A percentile compares a stretch with the other conserved stretches of the same genome.
Evolutionary conservation across 768 basidiomycete genomes (phyloP).

Genomic region (Leccinum incarnatum): DNA sequence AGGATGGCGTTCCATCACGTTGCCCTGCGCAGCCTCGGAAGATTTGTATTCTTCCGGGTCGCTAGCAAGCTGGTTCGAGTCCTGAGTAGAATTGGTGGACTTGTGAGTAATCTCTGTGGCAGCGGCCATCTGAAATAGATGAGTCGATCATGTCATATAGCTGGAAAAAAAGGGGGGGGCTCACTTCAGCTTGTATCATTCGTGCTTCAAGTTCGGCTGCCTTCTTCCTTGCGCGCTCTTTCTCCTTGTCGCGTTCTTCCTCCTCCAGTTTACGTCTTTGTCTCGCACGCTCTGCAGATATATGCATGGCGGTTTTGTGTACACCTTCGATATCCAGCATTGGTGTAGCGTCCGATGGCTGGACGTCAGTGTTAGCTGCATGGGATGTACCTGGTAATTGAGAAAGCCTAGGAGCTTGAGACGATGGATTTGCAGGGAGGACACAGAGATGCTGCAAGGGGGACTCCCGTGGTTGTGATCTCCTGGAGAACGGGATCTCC

Average conservation of each 20-base stretch:
- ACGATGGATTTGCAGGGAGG: conserved; percentile 15
- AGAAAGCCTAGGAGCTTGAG: conserved; percentile 22
- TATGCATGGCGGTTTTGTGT: conserved; percentile 79
- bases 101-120: conserved; percentile 47
- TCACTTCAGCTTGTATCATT: conserved; percentile 41
- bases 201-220: conserved; percentile 72
- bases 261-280: conserved; percentile 81
- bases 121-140: conserved; percentile 33
- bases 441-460: conserved; percentile 35
- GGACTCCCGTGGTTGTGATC: conserved; percentile 46
- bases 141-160: conserved; percentile 6
- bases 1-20: conserved; percentile 32
- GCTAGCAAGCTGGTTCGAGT: conserved; percentile 1
- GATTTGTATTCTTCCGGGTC: conserved; percentile 6
- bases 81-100: conserved; percentile 34
- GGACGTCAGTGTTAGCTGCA: conserved; percentile 37
- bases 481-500: conserved; percentile 22
- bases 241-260: conserved; percentile 73
- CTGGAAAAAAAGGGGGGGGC: conserved; percentile 2
- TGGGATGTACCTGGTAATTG: conserved; percentile 47
- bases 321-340: conserved; percentile 56
- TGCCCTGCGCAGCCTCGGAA: conserved; percentile 4
- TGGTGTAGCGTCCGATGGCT: conserved; percentile 23
- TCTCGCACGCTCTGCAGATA: conserved; percentile 79
- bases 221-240: conserved; percentile 78